Conservation (phyloP, 768 basidiomycete genomes). For the Lactarius trivialis region DNA sequence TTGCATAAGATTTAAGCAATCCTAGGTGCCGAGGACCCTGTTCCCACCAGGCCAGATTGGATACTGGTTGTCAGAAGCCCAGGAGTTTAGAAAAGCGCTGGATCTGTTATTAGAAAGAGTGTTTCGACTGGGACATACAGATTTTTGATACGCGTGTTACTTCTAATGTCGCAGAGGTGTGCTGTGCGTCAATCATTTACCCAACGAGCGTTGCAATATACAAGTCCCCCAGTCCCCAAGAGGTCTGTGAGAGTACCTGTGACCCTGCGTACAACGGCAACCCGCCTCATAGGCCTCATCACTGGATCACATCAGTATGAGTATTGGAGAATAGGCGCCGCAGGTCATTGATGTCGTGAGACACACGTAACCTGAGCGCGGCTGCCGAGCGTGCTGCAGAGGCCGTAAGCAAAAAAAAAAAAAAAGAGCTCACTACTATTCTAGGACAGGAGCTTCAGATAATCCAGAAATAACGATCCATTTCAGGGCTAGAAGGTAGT, state of each 20-base stretch:
- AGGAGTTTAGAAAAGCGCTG: neutral
- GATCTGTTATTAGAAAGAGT: neutral
- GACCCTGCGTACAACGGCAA: neutral
- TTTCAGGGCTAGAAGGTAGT: conserved; percentile 2
- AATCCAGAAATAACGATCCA: neutral
- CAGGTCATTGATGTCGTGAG: neutral
- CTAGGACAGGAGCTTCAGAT: neutral
- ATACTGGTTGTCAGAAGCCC: neutral
- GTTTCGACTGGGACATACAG: neutral
- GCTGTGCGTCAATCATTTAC: neutral
- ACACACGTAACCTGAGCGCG: neutral
- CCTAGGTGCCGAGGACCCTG: neutral
- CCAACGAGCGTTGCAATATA: neutral
- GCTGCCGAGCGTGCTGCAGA: neutral
- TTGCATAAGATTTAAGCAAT: neutral
- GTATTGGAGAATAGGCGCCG: neutral
- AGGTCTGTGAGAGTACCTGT: neutral
- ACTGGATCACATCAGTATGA: neutral
- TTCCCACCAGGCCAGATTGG: no score
- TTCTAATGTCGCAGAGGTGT: neutral
- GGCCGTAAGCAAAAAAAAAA: neutral
- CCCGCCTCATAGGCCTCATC: neutral
- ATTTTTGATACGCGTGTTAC: neutral
- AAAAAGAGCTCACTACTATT: neutral
- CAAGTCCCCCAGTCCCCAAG: neutral